Evolutionary conservation across 2,329 filamentous ascomycete species (phyloP), one percentile per base, ranked within the genome.

Genomic region (Emergomyces pasteurianus): DNA sequence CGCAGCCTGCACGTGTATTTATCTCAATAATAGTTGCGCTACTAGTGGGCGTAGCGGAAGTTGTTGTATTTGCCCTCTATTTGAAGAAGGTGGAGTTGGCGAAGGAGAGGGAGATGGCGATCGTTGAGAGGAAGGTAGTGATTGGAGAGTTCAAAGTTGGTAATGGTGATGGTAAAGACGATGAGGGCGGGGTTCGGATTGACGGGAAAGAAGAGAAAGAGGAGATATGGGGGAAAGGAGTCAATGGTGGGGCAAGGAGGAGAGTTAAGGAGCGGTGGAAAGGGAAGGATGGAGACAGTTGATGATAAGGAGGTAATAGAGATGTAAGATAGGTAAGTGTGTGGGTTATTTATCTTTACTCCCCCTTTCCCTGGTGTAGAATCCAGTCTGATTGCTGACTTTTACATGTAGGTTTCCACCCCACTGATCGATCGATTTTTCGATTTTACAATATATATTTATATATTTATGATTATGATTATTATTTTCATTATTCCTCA

Each of bases 1-100:
- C 70, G 4, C 71, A 73, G 61, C 70, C 74, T 5, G 69, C 72
- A 10, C 68, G 73, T 16, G 75, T 79, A 14, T 65, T 79, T 10
- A 50, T 78, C 3, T 73, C 75, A 31, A 60, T 79, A 14, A 69
- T 72, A 55, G 71, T 70, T 8, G 77, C 72, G 3, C 49, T 79
- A 54, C 64, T 73, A 50, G 76, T 80, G 46, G 78, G 76, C 0
- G 69, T 79, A 21, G 77, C 78, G 4, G 78, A 80, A 67, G 74
- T 75, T 28, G 69, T 73, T 14, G 72, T 80, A 18, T 80, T 79
- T 68, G 75, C 73, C 28, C 73, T 74, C 12, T 80, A 80, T 67
- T 62, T 79, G 59, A 67, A 72, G 49, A 79, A 79, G 64, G 70
- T 79, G 16, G 71, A 72, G 56, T 59, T 69, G 59, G 75, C 75